phyloP scores from a whole-genome alignment of 1,139 yeast genomes.

The Eremothecium sinecaudum region DNA sequence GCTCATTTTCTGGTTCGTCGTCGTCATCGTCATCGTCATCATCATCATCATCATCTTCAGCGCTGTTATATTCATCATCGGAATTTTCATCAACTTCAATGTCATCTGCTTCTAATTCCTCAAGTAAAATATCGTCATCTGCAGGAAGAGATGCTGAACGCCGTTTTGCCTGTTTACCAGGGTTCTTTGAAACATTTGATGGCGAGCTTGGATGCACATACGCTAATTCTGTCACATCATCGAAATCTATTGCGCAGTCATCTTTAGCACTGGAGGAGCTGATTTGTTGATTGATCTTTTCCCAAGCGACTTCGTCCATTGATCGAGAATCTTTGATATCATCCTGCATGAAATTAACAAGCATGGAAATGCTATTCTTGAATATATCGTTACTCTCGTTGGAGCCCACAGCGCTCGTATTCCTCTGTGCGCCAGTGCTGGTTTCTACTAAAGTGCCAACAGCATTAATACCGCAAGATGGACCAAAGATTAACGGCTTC shows the following conservation, averaged over 20 bases:
- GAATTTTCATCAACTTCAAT: slow-evolving; percentile 7
- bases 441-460: slow-evolving; percentile 28
- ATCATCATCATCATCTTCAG: slow-evolving; percentile 17
- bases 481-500: slow-evolving; percentile 79
- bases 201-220: slow-evolving; percentile 1
- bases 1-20: slow-evolving; percentile 11
- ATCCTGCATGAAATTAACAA: slow-evolving; percentile 51
- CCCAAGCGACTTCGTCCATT: slow-evolving; percentile 32
- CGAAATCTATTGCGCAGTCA: not conserved
- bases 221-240: not conserved
- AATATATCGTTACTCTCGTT: slow-evolving; percentile 26
- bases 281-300: slow-evolving; percentile 15
- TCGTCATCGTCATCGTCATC: slow-evolving; percentile 16
- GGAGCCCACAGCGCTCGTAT: slow-evolving; percentile 10
- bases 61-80: slow-evolving; percentile 14
- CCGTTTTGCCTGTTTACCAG: too few species aligned
- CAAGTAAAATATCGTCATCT: too few species aligned
- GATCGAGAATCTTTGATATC: slow-evolving; percentile 55
- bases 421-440: slow-evolving; percentile 14
- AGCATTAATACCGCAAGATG: slow-evolving; percentile 65
- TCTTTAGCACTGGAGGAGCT: not conserved
- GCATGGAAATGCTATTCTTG: slow-evolving; percentile 45
- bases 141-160: too few species aligned
- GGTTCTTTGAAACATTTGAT: too few species aligned
- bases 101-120: slow-evolving; percentile 11